Conservation (phyloP, 345 rosid genomes). For the Euphorbia peplus region DNA sequence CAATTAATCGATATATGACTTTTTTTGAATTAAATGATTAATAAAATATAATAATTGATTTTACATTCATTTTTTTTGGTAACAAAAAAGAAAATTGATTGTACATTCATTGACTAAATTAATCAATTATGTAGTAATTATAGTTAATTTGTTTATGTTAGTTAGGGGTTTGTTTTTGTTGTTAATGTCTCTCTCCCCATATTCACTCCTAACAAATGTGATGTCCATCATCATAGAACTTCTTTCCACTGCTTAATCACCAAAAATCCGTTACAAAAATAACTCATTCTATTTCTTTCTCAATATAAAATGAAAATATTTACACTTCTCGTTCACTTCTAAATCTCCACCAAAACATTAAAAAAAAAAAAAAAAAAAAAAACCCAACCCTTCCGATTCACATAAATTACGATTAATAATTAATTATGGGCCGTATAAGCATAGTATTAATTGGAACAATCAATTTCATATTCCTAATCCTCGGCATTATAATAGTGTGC, state of each 20-base stretch:
- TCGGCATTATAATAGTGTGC: conserved; percentile 23
- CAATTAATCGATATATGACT: no score
- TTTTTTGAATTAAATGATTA: no score
- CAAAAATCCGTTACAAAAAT: not conserved
- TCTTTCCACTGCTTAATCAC: not conserved
- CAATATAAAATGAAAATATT: not conserved
- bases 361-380: no score
- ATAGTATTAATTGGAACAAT: conserved; percentile 21
- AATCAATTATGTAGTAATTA: no score
- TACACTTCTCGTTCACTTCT: not conserved
- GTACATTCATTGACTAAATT: no score
- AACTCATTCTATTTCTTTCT: not conserved
- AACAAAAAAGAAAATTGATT: no score
- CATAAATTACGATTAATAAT: not conserved
- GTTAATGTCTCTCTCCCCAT: not conserved
- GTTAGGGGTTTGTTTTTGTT: not conserved
- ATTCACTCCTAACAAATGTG: not conserved
- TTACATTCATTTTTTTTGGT: no score
- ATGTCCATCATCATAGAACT: not conserved
- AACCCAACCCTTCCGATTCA: not conserved
- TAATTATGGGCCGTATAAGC: conserved; percentile 38
- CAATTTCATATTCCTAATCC: conserved; percentile 22
- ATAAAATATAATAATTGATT: no score
- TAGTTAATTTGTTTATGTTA: not conserved
- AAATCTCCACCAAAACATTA: not conserved